Base-by-base conservation (phyloP, 176 grass and related monocot genomes). In the Raddia guianensis region DNA sequence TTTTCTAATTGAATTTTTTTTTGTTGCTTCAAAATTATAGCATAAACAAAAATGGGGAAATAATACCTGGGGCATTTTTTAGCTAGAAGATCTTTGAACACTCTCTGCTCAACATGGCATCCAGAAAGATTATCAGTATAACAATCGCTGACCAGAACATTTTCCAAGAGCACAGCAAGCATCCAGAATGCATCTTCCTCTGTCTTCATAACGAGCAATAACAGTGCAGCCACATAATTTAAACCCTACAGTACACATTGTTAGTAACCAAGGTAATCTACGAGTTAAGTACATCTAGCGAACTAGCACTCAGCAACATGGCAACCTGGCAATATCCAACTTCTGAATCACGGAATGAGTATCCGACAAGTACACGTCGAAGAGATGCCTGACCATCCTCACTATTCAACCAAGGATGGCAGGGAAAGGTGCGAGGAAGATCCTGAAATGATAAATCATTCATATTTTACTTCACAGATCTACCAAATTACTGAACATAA, bases 111-210 rank as follows among this genome's bases (percentile, higher is more conserved):
- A n/a, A 99, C 96, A 90, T 99, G 96, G 68, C 92, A 99, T 62
- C 96, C 93, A 72, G 96, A 93, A 74, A 99, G 92, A 70, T 91
- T 99, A 77, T 95, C 96, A 21, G 84, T 99, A 73, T 99, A 99
- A 60, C 96, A 99, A 88, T 99, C 90, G 3, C 80, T 99, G 48
- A 99, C 96, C 57, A 99, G 90, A 59, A 95, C 92, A 87, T 99
- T 95, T 84, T 99, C 96, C 55, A 99, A 80, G 37, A 99, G 89
- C 61, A 99, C 90, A 73, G 92, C 82, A 63, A 98, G 92, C 90
- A 98, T 91, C 96, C 96, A 95, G 75, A 98, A 98, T 67, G 90
- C 92, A 86, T 98, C 92, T 82, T 98, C 96, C 77, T 98, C 92
- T 79, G 92, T 89, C 50, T 81, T 95, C 92, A 99, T 91, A 59